These are phyloP conservation scores for Sechiopsis laciniata DNA, from an alignment of 306 rosid species.

Conservation along the genomic window DNA sequence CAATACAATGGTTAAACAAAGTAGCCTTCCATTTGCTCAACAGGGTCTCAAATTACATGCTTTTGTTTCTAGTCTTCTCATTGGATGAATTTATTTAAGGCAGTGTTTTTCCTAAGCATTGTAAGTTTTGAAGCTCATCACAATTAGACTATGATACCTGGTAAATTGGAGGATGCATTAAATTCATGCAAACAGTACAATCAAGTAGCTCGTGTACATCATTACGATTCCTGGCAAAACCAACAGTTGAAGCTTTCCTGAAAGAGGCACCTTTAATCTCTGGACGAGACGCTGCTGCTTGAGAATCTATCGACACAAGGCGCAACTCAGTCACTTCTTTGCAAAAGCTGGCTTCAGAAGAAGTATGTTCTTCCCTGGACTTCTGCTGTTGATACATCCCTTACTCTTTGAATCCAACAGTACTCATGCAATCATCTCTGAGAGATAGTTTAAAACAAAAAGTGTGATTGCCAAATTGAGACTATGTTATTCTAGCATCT, in stretches of 20 bases:
- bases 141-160: constrained; percentile 33
- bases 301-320: constrained; percentile 28
- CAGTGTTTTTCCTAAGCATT: not conserved
- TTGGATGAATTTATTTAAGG: not conserved
- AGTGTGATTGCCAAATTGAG: not conserved
- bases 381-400: constrained; percentile 17
- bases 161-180: constrained; percentile 52
- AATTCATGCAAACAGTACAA: constrained; percentile 54
- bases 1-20: not conserved
- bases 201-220: constrained; percentile 49
- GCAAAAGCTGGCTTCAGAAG: constrained; percentile 33
- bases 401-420: constrained; percentile 15
- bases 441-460: constrained; percentile 2
- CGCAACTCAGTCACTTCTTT: constrained; percentile 30
- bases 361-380: constrained; percentile 31
- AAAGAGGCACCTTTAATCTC: constrained; percentile 32
- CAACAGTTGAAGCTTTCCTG: constrained; percentile 28
- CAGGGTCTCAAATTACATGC: not conserved
- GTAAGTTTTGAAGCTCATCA: not conserved
- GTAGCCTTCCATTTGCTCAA: not conserved
- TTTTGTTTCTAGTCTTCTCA: not conserved
- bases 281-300: constrained; percentile 28
- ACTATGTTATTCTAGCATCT: constrained; percentile 1
- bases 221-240: constrained; percentile 25
- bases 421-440: constrained; percentile 23